Base-by-base conservation (phyloP, 2,329 filamentous ascomycete genomes). In the Neoascochyta sp. region DNA sequence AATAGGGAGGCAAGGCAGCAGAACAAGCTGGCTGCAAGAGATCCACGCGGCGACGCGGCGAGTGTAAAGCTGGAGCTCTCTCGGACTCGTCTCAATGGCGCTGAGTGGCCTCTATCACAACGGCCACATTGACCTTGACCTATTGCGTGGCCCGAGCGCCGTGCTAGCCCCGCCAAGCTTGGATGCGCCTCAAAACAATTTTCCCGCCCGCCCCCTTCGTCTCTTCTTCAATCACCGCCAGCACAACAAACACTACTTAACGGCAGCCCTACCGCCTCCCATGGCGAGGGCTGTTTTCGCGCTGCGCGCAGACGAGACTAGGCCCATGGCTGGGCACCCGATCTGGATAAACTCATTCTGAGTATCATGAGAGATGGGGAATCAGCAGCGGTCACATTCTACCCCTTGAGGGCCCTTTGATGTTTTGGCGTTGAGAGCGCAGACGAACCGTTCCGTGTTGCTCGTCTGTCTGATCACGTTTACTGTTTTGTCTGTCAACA, bases 321-420 rank as follows among this genome's bases (percentile, higher is more conserved):
- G 51, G 74, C 77, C 77, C 76, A 75, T 81, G 70, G 77, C 79
- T 83, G 79, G 79, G 79, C 79, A 76, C 79, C 79, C 73, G 74
- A 67, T 66, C 73, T 79, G 74, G 76, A 80, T 73, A 68, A 38
- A 55, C 70, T 75, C 74, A 66, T 80, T 76, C 64, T 64, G 74
- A 74, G 70, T 65, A 69, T 72, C 64, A 64, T 72, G 77, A 81
- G 67, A 73, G 71, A 65, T 69, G 74, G 72, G 79, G 79, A 83
- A 83, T 83, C 79, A 83, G 79, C 75, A 73, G 77, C 70, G 79
- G 78, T 79, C 70, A 83, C 76, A 77, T 67, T 34, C 36, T 12
- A 27, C 26, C 18, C 26, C 12, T 11, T 27, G 28, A 21, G 20
- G 24, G n/a, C n/a, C n/a, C n/a, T n/a, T n/a, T n/a, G n/a, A n/a